These are phyloP conservation scores for Uronychia setigera DNA, from an alignment of 73 alveolate genomes.

Conservation along the genomic window DNA sequence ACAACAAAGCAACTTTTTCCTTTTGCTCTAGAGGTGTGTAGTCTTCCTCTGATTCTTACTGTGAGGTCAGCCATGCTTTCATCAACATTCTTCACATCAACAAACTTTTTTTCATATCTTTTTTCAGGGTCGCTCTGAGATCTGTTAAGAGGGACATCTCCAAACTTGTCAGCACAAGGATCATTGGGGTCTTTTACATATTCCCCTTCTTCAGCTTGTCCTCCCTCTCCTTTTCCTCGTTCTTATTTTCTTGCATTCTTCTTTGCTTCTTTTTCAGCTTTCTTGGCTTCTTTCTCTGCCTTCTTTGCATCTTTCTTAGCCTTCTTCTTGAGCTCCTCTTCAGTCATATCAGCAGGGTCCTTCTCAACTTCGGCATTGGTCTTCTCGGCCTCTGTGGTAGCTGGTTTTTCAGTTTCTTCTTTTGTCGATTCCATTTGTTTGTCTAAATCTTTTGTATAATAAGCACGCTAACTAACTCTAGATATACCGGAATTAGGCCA, in stretches of 20 bases:
- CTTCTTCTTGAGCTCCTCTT: slow-evolving; percentile 17
- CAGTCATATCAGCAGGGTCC: slow-evolving; percentile 11
- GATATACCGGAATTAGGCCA: not conserved
- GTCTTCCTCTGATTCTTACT: slow-evolving; percentile 89
- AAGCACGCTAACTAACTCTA: not conserved
- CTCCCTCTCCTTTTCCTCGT: slow-evolving; percentile 52
- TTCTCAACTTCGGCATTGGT: slow-evolving; percentile 1
- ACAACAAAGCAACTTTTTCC: slow-evolving; percentile 95
- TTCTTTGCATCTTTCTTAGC: slow-evolving; percentile 27
- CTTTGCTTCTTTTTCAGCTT: slow-evolving; percentile 36
- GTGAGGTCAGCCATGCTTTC: slow-evolving; percentile 71
- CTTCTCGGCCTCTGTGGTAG: not conserved
- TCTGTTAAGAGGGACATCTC: slow-evolving; percentile 45
- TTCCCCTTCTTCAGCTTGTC: slow-evolving; percentile 56
- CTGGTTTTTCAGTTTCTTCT: not conserved
- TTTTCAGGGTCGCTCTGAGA: slow-evolving; percentile 44
- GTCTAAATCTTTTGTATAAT: not conserved
- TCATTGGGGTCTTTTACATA: slow-evolving; percentile 61
- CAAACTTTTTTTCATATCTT: slow-evolving; percentile 26
- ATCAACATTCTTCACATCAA: slow-evolving; percentile 46
- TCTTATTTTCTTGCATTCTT: slow-evolving; percentile 50
- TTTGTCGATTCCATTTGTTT: not conserved
- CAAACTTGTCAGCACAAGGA: slow-evolving; percentile 55
- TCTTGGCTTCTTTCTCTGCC: slow-evolving; percentile 55
- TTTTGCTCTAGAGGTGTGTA: slow-evolving; percentile 89